phyloP scores from a whole-genome alignment of 202 grass and related monocot species.

The Hordeum pubiflorum region DNA sequence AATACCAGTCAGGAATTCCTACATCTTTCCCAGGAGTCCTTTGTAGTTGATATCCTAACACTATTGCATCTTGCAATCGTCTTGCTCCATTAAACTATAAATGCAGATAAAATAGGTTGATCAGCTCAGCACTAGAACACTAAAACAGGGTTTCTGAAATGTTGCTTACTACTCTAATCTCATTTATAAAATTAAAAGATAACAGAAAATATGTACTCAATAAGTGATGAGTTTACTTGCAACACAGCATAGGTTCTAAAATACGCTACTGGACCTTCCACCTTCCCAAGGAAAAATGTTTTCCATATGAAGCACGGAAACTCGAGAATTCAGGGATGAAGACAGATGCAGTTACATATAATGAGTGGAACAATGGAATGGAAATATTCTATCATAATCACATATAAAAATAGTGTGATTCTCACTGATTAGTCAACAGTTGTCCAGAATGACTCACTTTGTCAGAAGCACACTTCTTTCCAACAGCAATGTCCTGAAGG shows the following conservation, averaged over 20 bases:
- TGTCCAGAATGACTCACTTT: constrained; percentile 42
- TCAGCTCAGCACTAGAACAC: neutral
- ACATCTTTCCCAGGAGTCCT: constrained; percentile 75
- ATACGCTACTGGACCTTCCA: neutral
- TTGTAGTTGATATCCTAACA: constrained; percentile 92
- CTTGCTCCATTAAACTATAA: constrained; percentile 79
- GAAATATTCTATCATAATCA: neutral
- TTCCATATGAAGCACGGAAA: neutral
- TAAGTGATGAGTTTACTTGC: constrained; percentile 1
- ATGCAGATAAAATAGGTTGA: constrained; percentile 14
- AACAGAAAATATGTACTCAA: neutral
- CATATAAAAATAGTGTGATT: neutral
- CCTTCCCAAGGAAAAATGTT: neutral
- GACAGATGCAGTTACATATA: neutral
- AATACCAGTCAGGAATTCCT: constrained; percentile 88
- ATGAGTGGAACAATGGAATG: neutral
- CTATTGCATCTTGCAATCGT: constrained; percentile 82
- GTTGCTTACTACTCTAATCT: neutral
- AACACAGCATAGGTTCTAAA: neutral
- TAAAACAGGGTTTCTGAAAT: constrained; percentile 2
- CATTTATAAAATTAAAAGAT: neutral
- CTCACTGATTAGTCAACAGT: neutral
- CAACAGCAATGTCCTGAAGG: constrained; percentile 64
- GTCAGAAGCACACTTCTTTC: constrained; percentile 60
- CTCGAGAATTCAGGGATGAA: neutral